These are phyloP conservation scores for Chaetomiaceae sp. DNA, from an alignment of 2,329 filamentous ascomycete species.

Conservation along the genomic window DNA sequence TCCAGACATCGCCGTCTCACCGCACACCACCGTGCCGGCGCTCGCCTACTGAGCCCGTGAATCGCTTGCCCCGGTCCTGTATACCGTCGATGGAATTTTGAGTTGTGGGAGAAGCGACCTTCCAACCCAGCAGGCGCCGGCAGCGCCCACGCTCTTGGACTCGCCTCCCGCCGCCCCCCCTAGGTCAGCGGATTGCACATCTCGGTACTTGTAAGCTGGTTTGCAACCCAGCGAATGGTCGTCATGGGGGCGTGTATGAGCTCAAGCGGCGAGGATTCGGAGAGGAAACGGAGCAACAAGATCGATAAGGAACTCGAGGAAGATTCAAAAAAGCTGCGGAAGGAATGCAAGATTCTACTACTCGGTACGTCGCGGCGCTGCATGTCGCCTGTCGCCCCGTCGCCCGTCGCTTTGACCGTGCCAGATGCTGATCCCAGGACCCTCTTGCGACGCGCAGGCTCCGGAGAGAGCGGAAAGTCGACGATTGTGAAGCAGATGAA, in stretches of 20 bases:
- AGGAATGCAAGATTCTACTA: slow-evolving; percentile 98
- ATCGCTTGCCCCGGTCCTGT: no score
- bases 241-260: slow-evolving; percentile 94
- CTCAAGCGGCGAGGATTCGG: slow-evolving; percentile 75
- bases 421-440: slow-evolving; percentile 1
- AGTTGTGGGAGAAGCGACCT: no score
- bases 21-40: background rate
- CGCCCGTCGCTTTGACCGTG: no score
- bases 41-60: no score
- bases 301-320: slow-evolving; percentile 94
- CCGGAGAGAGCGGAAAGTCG: slow-evolving; percentile 96
- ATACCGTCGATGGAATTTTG: no score
- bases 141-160: no score
- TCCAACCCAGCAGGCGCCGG: no score
- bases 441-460: slow-evolving; percentile 53
- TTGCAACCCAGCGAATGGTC: slow-evolving; percentile 23
- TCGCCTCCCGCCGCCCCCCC: background rate
- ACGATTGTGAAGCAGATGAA: slow-evolving; percentile 99
- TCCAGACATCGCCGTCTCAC: background rate
- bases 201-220: background rate
- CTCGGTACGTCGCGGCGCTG: slow-evolving; percentile 72
- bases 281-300: slow-evolving; percentile 93
- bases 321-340: slow-evolving; percentile 82
- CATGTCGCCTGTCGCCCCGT: no score
- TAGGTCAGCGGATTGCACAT: background rate